Base-by-base conservation (phyloP, 202 grass and related monocot species). In the Sporobolus alterniflorus region DNA sequence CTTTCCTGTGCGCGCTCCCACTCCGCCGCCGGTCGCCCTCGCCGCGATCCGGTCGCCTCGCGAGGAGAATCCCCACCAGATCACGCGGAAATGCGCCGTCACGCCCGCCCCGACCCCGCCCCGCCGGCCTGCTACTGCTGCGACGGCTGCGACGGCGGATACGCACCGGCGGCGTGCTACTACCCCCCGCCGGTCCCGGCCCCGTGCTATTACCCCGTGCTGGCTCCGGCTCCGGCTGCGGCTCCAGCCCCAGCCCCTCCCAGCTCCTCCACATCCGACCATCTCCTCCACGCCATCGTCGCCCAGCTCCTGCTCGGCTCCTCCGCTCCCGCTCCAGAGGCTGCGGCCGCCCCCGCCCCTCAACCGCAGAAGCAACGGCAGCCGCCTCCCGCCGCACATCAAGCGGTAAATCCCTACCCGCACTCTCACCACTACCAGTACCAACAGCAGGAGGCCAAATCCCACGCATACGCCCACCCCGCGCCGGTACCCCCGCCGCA, bases 211-310 rank as follows among this genome's bases (percentile, higher is more conserved):
- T 85, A 44, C 73, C 75, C 85, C 2, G 39, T 57, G 40, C 52
- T 48, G 9, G 64, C 11, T 4, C 77, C 72, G 21, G 48, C 21
- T 66, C 69, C 85, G 2, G 36, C 64, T n/a, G n/a, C n/a, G n/a
- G n/a, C n/a, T n/a, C n/a, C n/a, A n/a, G 34, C 49, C 47, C 47
- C 72, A 17, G 15, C 81, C 11, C 39, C 67, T 40, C 56, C 77
- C 11, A 33, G 36, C 65, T 70, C 79, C 25, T 52, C 84, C 67
- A 71, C 86, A 10, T 81, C 95, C 18, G 96, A 93, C 76, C 92
- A 95, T n/a, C 89, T 95, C 51, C 89, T 93, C 82, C 92, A 98
- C 73, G 89, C 92, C 87, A 84, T 98, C 41, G 90, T 90, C 6
- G 77, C 92, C 17, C 88, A 90, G 15, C 89, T 98, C 44, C 89